These are phyloP conservation scores for Leccinum insolens DNA, from an alignment of 1,284 basidiomycete species.

Conservation along the genomic window DNA sequence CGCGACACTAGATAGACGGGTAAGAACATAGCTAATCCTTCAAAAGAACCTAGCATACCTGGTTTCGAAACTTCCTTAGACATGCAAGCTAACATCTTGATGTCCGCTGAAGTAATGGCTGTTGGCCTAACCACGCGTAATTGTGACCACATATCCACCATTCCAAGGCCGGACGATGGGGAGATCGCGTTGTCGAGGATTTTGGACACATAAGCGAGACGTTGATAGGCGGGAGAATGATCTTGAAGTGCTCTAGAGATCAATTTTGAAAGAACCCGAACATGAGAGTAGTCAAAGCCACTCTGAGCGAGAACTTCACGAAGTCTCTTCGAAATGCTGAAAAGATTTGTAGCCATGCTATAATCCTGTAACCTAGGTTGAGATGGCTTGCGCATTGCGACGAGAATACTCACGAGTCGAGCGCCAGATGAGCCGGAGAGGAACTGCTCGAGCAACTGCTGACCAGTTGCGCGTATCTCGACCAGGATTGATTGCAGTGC, in stretches of 20 bases:
- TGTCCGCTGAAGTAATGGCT: conserved; percentile 20
- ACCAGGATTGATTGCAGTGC: conserved; percentile 28
- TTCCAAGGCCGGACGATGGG: conserved; percentile 56
- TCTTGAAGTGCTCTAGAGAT: conserved; percentile 42
- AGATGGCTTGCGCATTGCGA: not conserved
- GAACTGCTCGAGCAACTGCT: conserved; percentile 21
- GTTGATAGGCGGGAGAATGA: conserved; percentile 36
- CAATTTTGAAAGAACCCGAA: conserved; percentile 45
- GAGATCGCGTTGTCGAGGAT: conserved; percentile 46
- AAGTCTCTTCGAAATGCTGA: conserved; percentile 40
- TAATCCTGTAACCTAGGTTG: conserved; percentile 20
- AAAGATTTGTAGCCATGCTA: conserved; percentile 33
- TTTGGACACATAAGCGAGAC: conserved; percentile 34
- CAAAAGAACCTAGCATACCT: conserved; percentile 16
- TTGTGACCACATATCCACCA: conserved; percentile 58
- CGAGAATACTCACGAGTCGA: conserved; percentile 16
- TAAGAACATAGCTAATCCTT: not conserved
- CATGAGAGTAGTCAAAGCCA: conserved; percentile 51
- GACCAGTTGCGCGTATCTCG: conserved; percentile 24
- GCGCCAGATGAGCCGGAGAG: conserved; percentile 20
- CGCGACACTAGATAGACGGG: conserved; percentile 21
- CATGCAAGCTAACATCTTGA: conserved; percentile 19
- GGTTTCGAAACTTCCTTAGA: conserved; percentile 4
- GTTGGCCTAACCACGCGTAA: conserved; percentile 34
- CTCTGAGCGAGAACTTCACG: conserved; percentile 28